Conservation (phyloP, 1,284 basidiomycete species). For the Psilocybe mexicana region DNA sequence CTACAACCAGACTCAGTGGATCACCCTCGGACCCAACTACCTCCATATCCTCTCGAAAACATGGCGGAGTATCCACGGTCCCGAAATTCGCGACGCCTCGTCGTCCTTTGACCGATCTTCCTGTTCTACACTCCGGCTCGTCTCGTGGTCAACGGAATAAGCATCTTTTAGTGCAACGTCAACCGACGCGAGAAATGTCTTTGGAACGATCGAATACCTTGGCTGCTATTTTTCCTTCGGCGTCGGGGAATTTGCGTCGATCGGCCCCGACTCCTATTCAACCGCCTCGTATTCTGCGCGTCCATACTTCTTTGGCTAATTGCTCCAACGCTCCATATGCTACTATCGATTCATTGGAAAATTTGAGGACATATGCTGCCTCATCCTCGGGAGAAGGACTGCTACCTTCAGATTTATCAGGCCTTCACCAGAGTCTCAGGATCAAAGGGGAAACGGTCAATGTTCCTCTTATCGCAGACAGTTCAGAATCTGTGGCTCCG, state of each 20-base stretch:
- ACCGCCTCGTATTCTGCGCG: conserved; percentile 18
- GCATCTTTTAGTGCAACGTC: background rate
- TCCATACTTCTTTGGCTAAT: conserved; percentile 14
- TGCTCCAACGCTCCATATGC: background rate
- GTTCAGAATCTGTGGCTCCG: background rate
- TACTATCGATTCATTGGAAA: background rate
- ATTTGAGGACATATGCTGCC: background rate
- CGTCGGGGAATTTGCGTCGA: background rate
- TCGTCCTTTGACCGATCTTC: conserved; percentile 13
- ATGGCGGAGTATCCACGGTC: background rate
- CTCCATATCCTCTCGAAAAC: background rate
- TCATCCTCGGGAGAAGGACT: background rate
- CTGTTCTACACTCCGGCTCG: background rate
- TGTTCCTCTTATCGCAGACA: background rate
- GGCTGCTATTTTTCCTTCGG: background rate
- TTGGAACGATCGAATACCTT: conserved; percentile 1
- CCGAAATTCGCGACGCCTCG: conserved; percentile 17
- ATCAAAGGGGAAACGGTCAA: background rate
- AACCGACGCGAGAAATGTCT: background rate
- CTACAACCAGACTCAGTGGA: background rate
- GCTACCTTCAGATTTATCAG: background rate
- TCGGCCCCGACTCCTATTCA: conserved; percentile 10
- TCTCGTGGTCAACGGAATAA: background rate
- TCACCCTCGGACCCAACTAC: conserved; percentile 1
- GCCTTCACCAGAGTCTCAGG: background rate